phyloP scores from a whole-genome alignment of 371 early-diverging fungal genomes.

The Zancudomyces culisetae region DNA sequence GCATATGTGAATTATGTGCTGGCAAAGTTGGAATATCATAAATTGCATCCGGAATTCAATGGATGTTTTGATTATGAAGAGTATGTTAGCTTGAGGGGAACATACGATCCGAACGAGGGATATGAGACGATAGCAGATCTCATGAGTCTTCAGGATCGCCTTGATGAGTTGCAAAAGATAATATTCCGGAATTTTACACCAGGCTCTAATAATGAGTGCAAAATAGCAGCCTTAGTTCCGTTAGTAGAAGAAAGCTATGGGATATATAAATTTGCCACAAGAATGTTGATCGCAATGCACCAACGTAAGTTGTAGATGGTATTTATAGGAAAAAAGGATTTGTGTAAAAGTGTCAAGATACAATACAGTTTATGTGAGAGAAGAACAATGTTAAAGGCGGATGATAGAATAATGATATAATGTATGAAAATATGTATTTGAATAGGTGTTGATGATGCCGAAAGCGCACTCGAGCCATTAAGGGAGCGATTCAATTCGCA shows the following conservation, averaged over 20 bases:
- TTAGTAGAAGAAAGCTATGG: conserved; percentile 89
- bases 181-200: conserved; percentile 71
- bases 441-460: conserved; percentile 28
- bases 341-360: neutral
- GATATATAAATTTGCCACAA: conserved; percentile 85
- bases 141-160: conserved; percentile 71
- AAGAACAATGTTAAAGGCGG: too few species aligned
- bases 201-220: conserved; percentile 78
- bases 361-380: too few species aligned
- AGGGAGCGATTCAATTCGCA: conserved; percentile 65
- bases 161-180: conserved; percentile 74
- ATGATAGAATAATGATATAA: neutral
- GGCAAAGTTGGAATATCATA: conserved; percentile 81
- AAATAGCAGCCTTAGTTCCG: conserved; percentile 86
- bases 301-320: conserved; percentile 32
- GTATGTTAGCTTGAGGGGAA: conserved; percentile 75
- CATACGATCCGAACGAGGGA: conserved; percentile 95
- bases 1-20: conserved; percentile 75
- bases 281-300: conserved; percentile 93
- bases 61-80: conserved; percentile 94
- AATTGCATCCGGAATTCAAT: conserved; percentile 78
- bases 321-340: too few species aligned
- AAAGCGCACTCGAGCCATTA: conserved; percentile 75
- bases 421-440: conserved; percentile 1
- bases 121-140: conserved; percentile 86